Percentiles rank a stretch among this genome's conserved stretches.
phyloP scores from a whole-genome alignment of 2,329 filamentous ascomycete species.

The Diplodia mutila region DNA sequence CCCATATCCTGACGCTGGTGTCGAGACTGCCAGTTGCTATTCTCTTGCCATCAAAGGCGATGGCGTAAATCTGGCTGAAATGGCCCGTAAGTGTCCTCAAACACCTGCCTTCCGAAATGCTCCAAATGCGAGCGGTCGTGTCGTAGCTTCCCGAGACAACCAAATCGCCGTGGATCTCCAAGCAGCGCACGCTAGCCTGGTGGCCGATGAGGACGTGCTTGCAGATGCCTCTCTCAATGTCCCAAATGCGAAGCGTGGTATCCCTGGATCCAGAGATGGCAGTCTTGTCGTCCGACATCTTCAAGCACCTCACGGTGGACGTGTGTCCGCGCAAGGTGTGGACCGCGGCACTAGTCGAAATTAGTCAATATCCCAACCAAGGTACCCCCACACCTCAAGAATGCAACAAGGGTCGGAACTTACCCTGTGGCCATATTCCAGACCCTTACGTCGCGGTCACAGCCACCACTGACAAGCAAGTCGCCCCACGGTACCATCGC shows the following conservation, averaged over 20 bases:
- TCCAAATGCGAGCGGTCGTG: constrained; percentile 96
- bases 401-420: constrained; percentile 35
- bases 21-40: constrained; percentile 96
- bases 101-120: constrained; percentile 92
- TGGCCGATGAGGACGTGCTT: constrained; percentile 91
- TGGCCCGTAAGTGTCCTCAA: constrained; percentile 88
- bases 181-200: constrained; percentile 90
- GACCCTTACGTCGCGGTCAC: constrained; percentile 93
- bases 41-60: constrained; percentile 91
- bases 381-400: background rate
- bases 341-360: constrained; percentile 63
- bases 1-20: constrained; percentile 96
- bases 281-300: constrained; percentile 93
- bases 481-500: constrained; percentile 99
- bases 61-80: constrained; percentile 98
- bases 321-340: constrained; percentile 92
- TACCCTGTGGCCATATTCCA: constrained; percentile 96
- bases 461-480: constrained; percentile 91
- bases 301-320: constrained; percentile 92
- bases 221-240: constrained; percentile 84
- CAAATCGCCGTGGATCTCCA: constrained; percentile 94
- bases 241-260: constrained; percentile 93
- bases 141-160: constrained; percentile 99
- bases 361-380: background rate
- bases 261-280: constrained; percentile 96